Evolutionary conservation across 1,284 basidiomycete genomes (phyloP), one percentile per base, ranked within the genome.

Genomic region (Austroboletus novae-zelandiae): DNA sequence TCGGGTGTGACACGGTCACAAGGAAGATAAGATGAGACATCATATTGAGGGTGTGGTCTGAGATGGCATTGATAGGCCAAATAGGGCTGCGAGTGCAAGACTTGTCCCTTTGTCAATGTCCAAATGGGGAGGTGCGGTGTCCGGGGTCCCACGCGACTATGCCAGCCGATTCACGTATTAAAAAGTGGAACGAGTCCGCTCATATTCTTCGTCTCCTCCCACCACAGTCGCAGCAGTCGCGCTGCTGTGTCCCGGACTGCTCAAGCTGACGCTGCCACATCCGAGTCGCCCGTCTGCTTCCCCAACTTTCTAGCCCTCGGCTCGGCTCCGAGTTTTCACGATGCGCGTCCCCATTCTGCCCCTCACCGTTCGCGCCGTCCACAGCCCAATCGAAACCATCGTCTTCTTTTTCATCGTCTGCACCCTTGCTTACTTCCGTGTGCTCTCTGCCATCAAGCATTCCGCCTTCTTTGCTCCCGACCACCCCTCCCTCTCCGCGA

Each of bases 351-450:
- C 84, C 23, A 70, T 85, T 36, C 71, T 81, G 37, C 81, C 83
- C 1, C 73, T 87, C 57, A 83, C 83, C 6, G 76, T 77, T 10
- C 81, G 83, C 54, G 81, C 84, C 2, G 83, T 81, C 18, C 80
- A 80, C 66, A 81, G 74, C 4, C 85, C 84, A 43, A 86, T 87
- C 51, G 94, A 98, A 69, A 87, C 89, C 20, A 91, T 96, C 59
- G 92, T 96, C 50, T 81, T 84, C 64, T 88, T 91, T 71, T 91
- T 86, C 67, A 82, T 94, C 64, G 70, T 94, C 53, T 89, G 89
- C 32, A 97, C 94, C 4, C 79, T 97, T 39, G 87, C 89, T 45
- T 97, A 97, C 71, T 95, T 97, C 68, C 91, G 94, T 68, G 80
- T 96, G 55, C 79, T 98, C 51, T 83, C 84, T 55, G 89, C 91